Evolutionary conservation across 768 basidiomycete species (phyloP), one percentile per base, ranked within the genome.

Genomic region (Auricularia sp.): DNA sequence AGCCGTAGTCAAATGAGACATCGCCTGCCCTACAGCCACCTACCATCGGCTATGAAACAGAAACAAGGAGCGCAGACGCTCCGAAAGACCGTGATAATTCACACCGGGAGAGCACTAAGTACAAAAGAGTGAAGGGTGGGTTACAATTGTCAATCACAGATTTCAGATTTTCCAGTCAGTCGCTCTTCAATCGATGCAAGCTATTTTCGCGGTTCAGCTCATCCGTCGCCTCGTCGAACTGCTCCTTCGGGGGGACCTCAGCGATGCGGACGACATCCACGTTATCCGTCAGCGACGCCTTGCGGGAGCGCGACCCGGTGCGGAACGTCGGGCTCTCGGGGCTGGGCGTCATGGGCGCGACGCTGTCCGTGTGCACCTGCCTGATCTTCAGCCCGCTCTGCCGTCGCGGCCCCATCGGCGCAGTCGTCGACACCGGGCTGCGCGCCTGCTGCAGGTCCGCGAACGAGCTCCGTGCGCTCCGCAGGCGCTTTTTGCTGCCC

Each of bases 401-500:
- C 29, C 11, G 14, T 14, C 29, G 29, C 29, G 56, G 56, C 16
- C 23, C 4, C 23, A 23, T 14, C 11, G 64, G 33, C 23, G 56
- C 21, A 2, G 23, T 59, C 23, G 23, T 8, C 21, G 56, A 21
- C 33, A 42, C 21, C n/a, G 43, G 56, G 29, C 29, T 58, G 64
- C 85, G 84, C 23, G 88, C 78, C 67, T 84, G 80, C 74, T 91
- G 89, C 61, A 93, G 73, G 75, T 93, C 87, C n/a, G 91, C 91
- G 69, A 88, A 93, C 23, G 89, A 90, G 59, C 83, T 84, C 65
- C 84, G 84, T 21, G 84, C 83, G 73, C 84, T 89, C 69, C 83
- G 29, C 36, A 84, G 68, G 72, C 68, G 44, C 74, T 67, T 66
- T 62, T 61, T 71, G 64, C 66, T 51, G 72, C 69, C 66, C 68